These are phyloP conservation scores for Friedmanniomyces simplex DNA, from an alignment of 495 filamentous ascomycete genomes.

Conservation along the genomic window DNA sequence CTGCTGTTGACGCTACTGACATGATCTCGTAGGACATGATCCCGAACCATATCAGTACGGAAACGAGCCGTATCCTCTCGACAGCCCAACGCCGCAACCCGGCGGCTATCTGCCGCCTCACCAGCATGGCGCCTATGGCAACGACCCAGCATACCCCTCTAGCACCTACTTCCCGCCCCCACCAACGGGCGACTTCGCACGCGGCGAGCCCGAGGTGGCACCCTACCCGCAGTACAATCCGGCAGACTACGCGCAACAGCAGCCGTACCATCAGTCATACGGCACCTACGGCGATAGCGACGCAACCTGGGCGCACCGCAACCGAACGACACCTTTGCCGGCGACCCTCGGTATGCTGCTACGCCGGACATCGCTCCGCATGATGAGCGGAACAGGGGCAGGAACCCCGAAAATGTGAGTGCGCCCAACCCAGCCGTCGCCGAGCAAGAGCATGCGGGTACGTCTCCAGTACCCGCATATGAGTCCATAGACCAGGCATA, in stretches of 20 bases:
- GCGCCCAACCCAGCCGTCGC: conserved; percentile 15
- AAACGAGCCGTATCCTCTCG: conserved; percentile 5
- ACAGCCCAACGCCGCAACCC: conserved; percentile 16
- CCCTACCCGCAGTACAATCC: conserved; percentile 35
- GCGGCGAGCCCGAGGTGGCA: conserved; percentile 1
- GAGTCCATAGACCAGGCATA: neutral
- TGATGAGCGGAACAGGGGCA: conserved; percentile 20
- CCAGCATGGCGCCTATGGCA: conserved; percentile 33
- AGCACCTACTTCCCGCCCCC: conserved; percentile 37
- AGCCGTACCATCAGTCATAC: conserved; percentile 7
- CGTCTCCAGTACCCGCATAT: conserved; percentile 14
- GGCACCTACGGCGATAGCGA: conserved; percentile 9
- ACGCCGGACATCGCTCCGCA: neutral
- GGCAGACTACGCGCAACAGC: conserved; percentile 28
- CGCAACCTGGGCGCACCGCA: conserved; percentile 10
- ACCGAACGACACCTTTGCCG: conserved; percentile 10
- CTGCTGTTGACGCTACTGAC: neutral
- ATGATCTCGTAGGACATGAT: conserved; percentile 1
- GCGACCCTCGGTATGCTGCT: conserved; percentile 4
- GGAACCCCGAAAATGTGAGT: conserved; percentile 33
- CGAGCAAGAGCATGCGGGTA: conserved; percentile 18
- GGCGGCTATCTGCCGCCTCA: conserved; percentile 34
- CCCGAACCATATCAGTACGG: conserved; percentile 4
- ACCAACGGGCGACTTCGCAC: conserved; percentile 24
- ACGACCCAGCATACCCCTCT: conserved; percentile 28